phyloP scores from a whole-genome alignment of 2,329 filamentous ascomycete species.

The Hirsutella thompsonii region DNA sequence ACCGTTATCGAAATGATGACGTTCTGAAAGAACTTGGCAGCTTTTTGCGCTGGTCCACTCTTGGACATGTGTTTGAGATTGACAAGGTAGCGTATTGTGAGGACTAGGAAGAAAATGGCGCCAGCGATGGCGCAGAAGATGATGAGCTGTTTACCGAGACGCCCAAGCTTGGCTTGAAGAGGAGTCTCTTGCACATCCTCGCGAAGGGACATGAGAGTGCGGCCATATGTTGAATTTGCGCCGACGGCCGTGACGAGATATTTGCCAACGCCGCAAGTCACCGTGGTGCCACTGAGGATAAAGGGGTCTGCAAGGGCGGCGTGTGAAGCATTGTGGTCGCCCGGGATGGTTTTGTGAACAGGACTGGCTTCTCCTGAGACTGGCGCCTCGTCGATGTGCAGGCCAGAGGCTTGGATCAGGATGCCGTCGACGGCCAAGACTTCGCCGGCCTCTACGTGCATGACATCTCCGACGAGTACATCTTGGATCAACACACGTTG shows the following conservation, averaged over 20 bases:
- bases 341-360: constrained; percentile 47
- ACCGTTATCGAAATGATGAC: constrained; percentile 46
- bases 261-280: constrained; percentile 62
- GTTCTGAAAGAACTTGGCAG: constrained; percentile 43
- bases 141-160: constrained; percentile 62
- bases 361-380: constrained; percentile 66
- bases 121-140: constrained; percentile 27
- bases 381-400: constrained; percentile 61
- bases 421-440: constrained; percentile 59
- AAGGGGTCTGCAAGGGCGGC: constrained; percentile 53
- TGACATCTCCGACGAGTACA: constrained; percentile 59
- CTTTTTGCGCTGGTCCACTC: constrained; percentile 32
- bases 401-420: constrained; percentile 39
- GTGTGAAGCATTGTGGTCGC: constrained; percentile 46
- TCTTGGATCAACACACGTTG: constrained; percentile 59
- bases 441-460: constrained; percentile 62
- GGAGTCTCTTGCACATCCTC: constrained; percentile 69
- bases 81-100: constrained; percentile 26
- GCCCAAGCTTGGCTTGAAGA: constrained; percentile 63
- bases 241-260: constrained; percentile 67
- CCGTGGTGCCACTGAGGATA: constrained; percentile 67
- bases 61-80: constrained; percentile 18
- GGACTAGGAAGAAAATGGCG: constrained; percentile 25
- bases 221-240: constrained; percentile 61
- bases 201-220: constrained; percentile 65